Evolutionary conservation across 371 early-diverging fungal genomes (phyloP).

Genomic region (Circinella umbellata): DNA sequence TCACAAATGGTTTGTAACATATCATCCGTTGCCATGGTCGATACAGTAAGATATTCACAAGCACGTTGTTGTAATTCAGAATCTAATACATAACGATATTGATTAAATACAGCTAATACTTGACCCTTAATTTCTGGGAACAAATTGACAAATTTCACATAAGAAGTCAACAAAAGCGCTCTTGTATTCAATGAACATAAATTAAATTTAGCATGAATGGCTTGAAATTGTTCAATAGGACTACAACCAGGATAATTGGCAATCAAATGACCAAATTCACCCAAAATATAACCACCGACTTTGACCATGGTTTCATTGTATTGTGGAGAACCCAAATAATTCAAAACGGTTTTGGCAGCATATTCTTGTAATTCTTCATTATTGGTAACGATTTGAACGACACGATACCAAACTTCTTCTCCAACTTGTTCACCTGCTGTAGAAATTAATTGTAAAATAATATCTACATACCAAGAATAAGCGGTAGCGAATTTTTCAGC

Average conservation of each 20-base stretch:
- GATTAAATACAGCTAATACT: conserved; percentile 82
- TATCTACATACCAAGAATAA: conserved; percentile 97
- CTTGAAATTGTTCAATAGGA: conserved; percentile 92
- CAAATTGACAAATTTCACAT: conserved; percentile 92
- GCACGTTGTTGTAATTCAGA: conserved; percentile 96
- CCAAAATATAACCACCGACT: conserved; percentile 94
- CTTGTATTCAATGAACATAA: conserved; percentile 81
- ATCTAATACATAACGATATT: conserved; percentile 87
- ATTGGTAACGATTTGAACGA: conserved; percentile 93
- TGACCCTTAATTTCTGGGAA: conserved; percentile 96
- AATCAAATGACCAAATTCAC: conserved; percentile 96
- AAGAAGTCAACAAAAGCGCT: conserved; percentile 88
- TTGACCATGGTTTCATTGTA: conserved; percentile 95
- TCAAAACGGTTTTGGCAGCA: conserved; percentile 85
- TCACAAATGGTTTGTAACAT: conserved; percentile 92
- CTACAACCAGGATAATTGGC: conserved; percentile 82
- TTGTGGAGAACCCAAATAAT: conserved; percentile 78
- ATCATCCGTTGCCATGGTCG: conserved; percentile 83
- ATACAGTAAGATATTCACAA: conserved; percentile 91
- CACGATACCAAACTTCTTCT: conserved; percentile 97
- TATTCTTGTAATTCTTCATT: conserved; percentile 94
- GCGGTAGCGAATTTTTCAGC: conserved; percentile 97
- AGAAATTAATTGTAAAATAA: conserved; percentile 93
- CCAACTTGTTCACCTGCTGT: conserved; percentile 95
- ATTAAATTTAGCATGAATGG: conserved; percentile 89